These are phyloP conservation scores for Crithidia thermophila DNA, from an alignment of 208 protist species.

Conservation along the genomic window DNA sequence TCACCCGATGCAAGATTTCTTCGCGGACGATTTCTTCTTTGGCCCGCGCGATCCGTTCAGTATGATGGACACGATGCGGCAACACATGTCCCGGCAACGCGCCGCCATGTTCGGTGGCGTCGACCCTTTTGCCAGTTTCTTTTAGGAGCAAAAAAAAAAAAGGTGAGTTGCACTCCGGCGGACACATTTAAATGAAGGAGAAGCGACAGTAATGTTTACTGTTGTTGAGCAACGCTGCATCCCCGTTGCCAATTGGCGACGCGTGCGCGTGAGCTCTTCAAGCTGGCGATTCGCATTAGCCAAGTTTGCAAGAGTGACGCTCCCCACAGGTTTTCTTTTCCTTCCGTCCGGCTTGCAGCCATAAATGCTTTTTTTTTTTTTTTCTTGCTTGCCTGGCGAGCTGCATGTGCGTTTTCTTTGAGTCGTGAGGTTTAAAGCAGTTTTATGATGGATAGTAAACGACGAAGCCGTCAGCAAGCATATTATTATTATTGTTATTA, in stretches of 20 bases:
- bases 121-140: constrained; percentile 31
- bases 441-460: background rate
- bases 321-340: too few relatives aligned
- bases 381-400: constrained; percentile 1
- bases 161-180: background rate
- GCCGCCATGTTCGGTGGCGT: constrained; percentile 31
- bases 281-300: too few relatives aligned
- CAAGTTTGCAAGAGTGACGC: too few relatives aligned
- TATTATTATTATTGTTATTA: constrained; percentile 19
- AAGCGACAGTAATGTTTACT: constrained; percentile 1
- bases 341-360: too few relatives aligned
- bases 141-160: background rate
- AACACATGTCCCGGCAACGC: constrained; percentile 28
- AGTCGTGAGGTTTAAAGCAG: background rate
- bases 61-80: constrained; percentile 35
- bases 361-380: too few relatives aligned
- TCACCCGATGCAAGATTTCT: too few relatives aligned
- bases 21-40: constrained; percentile 25
- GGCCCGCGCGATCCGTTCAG: constrained; percentile 21
- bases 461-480: too few relatives aligned
- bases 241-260: too few relatives aligned
- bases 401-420: background rate
- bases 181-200: constrained; percentile 10
- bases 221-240: too few relatives aligned
- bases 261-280: too few relatives aligned